Percentiles rank a stretch among this genome's conserved stretches.
These are phyloP conservation scores for Lophiotrema nucula DNA, from an alignment of 495 filamentous ascomycete species.

Conservation along the genomic window DNA sequence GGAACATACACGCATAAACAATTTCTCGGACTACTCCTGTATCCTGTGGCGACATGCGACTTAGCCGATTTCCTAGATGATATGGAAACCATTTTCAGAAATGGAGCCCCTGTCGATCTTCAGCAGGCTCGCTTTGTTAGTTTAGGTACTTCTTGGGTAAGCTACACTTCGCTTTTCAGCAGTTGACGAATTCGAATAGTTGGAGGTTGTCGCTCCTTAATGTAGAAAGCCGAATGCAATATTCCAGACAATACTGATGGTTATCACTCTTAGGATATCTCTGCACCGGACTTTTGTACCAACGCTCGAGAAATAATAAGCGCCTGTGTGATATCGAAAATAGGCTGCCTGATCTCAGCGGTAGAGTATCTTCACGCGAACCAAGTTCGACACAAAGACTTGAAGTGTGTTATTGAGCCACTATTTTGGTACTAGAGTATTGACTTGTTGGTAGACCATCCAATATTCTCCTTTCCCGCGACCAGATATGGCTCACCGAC, in stretches of 20 bases:
- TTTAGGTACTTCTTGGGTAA: background rate
- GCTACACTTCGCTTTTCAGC: no score
- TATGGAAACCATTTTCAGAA: background rate
- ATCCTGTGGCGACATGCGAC: slow-evolving; percentile 31
- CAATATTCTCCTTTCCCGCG: slow-evolving; percentile 23
- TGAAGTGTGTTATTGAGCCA: no score
- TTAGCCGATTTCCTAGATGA: slow-evolving; percentile 28
- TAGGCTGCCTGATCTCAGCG: slow-evolving; percentile 15
- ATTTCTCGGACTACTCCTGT: slow-evolving; percentile 27
- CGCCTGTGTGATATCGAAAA: slow-evolving; percentile 1
- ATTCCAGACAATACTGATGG: no score
- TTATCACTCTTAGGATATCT: no score
- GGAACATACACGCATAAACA: slow-evolving; percentile 29
- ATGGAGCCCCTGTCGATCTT: background rate
- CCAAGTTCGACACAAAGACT: slow-evolving; percentile 27
- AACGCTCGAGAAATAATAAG: no score
- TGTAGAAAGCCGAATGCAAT: no score
- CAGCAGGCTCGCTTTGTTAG: no score
- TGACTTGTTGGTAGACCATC: no score
- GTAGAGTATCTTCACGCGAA: slow-evolving; percentile 29
- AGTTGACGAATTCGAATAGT: no score
- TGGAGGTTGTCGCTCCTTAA: no score
- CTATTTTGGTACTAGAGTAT: no score
- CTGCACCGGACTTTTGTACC: no score
- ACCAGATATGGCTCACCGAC: slow-evolving; percentile 27